These are phyloP conservation scores for Penicillium paxilli DNA, from an alignment of 495 filamentous ascomycete genomes.

Conservation along the genomic window DNA sequence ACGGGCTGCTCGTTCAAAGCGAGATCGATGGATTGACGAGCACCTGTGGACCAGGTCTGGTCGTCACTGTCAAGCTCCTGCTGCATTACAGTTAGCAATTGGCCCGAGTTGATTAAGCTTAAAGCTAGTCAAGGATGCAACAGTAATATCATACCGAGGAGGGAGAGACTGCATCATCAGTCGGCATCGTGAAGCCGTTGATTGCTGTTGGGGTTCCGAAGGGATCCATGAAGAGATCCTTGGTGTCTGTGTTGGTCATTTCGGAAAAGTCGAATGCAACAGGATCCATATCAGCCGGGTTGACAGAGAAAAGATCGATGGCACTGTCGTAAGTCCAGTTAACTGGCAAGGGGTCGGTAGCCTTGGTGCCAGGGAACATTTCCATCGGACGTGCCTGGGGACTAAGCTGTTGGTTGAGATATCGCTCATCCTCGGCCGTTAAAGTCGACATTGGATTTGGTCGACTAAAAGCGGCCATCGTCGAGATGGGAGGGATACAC, in stretches of 20 bases:
- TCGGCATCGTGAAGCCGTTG: slow-evolving; percentile 40
- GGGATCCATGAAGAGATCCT: slow-evolving; percentile 37
- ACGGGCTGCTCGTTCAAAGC: slow-evolving; percentile 13
- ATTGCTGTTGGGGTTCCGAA: slow-evolving; percentile 34
- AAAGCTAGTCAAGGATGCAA: neutral
- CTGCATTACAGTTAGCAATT: neutral
- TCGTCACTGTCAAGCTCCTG: slow-evolving; percentile 47
- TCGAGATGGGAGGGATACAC: slow-evolving; percentile 7
- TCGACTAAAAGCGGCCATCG: slow-evolving; percentile 23
- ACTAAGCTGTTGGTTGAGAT: slow-evolving; percentile 26
- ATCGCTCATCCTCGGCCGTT: slow-evolving; percentile 20
- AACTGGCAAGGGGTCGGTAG: slow-evolving; percentile 37
- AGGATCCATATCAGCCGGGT: slow-evolving; percentile 36
- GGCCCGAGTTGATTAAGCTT: slow-evolving; percentile 2
- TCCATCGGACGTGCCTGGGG: slow-evolving; percentile 25
- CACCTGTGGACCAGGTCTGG: slow-evolving; percentile 35
- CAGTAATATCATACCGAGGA: slow-evolving; percentile 31
- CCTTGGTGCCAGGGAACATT: slow-evolving; percentile 13
- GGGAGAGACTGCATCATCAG: slow-evolving; percentile 34
- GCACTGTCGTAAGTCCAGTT: slow-evolving; percentile 46
- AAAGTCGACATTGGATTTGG: slow-evolving; percentile 17
- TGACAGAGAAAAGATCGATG: slow-evolving; percentile 42
- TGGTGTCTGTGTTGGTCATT: slow-evolving; percentile 35
- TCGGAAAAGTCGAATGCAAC: slow-evolving; percentile 38
- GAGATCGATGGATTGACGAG: slow-evolving; percentile 25